Evolutionary conservation across 352 stramenopile species (phyloP).

Genomic region (Globisporangium apiculatum): DNA sequence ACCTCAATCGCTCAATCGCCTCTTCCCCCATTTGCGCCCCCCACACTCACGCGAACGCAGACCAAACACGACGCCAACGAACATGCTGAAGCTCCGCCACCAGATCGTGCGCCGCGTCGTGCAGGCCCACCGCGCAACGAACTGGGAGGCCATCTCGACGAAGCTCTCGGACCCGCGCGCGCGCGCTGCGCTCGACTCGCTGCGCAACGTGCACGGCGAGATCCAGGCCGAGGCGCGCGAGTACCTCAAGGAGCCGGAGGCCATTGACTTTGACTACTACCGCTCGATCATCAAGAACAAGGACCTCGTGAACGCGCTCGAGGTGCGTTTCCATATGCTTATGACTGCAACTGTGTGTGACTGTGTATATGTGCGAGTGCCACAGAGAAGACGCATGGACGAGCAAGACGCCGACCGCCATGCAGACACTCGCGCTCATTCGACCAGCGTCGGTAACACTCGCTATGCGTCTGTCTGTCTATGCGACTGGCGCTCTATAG

Average conservation of each 20-base stretch:
- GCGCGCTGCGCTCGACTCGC: constrained; percentile 66
- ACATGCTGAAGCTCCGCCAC: constrained; percentile 72
- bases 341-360: not conserved
- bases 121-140: constrained; percentile 43
- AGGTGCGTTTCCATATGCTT: constrained; percentile 18
- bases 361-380: not conserved
- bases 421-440: not conserved
- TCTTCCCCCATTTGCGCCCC: too few species aligned
- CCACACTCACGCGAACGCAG: too few species aligned
- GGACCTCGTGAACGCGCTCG: constrained; percentile 77
- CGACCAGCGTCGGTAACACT: too few species aligned
- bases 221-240: constrained; percentile 64
- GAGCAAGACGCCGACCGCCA: too few species aligned
- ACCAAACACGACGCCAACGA: not conserved
- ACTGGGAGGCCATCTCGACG: constrained; percentile 63
- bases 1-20: too few species aligned
- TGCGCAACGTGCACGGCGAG: constrained; percentile 73
- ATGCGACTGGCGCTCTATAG: constrained; percentile 4
- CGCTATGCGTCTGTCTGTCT: not conserved
- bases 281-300: constrained; percentile 86
- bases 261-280: constrained; percentile 86
- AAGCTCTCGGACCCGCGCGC: constrained; percentile 76
- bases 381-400: too few species aligned
- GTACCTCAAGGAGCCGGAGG: constrained; percentile 70
- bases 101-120: constrained; percentile 60